Evolutionary conservation across 306 rosid species (phyloP).

Genomic region (Trichosanthes truncata): DNA sequence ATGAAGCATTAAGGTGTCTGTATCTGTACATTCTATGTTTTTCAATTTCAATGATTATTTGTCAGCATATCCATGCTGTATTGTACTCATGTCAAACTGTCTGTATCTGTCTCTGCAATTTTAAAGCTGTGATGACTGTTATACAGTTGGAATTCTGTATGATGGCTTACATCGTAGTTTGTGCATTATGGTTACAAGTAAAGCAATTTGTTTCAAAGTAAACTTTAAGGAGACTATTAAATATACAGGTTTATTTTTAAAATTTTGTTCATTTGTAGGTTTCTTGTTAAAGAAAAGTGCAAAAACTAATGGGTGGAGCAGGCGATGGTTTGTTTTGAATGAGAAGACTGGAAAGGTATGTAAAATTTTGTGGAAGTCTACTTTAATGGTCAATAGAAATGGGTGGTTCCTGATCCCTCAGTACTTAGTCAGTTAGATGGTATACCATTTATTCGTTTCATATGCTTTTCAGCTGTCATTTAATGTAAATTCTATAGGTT

Average conservation of each 20-base stretch:
- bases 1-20: too few relatives aligned
- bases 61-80: not conserved
- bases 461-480: not conserved
- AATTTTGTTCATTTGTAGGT: conserved; percentile 33
- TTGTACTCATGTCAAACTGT: not conserved
- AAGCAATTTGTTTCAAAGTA: not conserved
- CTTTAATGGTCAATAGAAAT: not conserved
- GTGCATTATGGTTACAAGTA: not conserved
- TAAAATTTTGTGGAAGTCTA: not conserved
- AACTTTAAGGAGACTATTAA: not conserved
- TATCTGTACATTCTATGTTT: not conserved
- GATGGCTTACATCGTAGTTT: not conserved
- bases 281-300: conserved; percentile 80
- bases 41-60: not conserved
- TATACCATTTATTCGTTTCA: not conserved
- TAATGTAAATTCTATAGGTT: not conserved
- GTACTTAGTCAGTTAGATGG: not conserved
- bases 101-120: not conserved
- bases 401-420: not conserved
- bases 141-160: not conserved
- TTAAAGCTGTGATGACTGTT: not conserved
- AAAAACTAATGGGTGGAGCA: conserved; percentile 90
- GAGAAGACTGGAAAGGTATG: conserved; percentile 95
- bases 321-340: conserved; percentile 95
- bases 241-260: not conserved